Base-by-base conservation (phyloP, 495 filamentous ascomycete genomes). In the Penicillium diatomitis region DNA sequence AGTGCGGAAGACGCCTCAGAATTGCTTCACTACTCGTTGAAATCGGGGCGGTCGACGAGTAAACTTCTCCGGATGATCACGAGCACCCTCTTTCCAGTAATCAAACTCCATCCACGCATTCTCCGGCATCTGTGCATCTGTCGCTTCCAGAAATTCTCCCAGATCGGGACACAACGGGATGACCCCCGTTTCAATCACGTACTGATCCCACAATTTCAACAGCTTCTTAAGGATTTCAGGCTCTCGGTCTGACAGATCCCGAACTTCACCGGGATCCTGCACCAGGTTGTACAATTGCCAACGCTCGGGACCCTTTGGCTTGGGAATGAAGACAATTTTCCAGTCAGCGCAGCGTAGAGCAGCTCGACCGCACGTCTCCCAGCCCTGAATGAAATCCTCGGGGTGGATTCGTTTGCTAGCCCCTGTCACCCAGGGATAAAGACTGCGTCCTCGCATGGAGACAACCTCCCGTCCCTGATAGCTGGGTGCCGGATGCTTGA, bases 101-200 rank as follows among this genome's bases (percentile, higher is more conserved):
- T 82, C 78, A 62, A 78, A 84, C 69, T 83, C 79, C 69, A 84
- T 84, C 80, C 80, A 84, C 4, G 72, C 77, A 63, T 81, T 78
- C 58, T 84, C 80, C 1, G 72, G 72, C 80, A 84, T 84, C 70
- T 84, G 80, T 39, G 74, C 77, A 65, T 84, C 80, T 48, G 74
- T 81, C 3, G 78, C 78, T 44, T 75, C 76, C 20, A 83, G 27
- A 41, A 74, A 74, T 2, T 63, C 61, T 2, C 69, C 69, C 4
- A 73, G 54, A 48, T 71, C 67, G 8, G 68, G 69, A 32, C 64
- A 63, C 32, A 74, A 49, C 29, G 70, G 68, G 20, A 81, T 64
- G 1, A 82, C 77, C 3, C 80, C 80, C 0, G 77, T 80, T 61
- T 84, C 80, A 8, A 82, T 50, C 10, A 82, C 78, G 61, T 79